Base-by-base conservation (phyloP, 306 rosid species). In the Urtica urens region DNA sequence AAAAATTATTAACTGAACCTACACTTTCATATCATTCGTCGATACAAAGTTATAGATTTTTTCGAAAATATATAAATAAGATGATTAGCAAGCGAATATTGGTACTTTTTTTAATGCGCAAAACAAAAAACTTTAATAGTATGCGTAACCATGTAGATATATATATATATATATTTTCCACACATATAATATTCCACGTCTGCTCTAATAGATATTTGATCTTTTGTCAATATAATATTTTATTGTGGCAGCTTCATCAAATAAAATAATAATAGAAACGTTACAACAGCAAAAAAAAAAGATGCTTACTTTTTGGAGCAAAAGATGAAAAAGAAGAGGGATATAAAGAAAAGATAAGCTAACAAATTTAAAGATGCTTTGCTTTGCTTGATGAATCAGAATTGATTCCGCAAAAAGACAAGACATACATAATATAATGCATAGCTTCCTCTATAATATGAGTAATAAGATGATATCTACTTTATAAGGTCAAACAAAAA, bases 381-480 rank as follows among this genome's bases (percentile, higher is more conserved):
- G 57, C n/a, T n/a, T n/a, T n/a, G n/a, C 37, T 25, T 54, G 23
- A 35, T 31, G 53, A 49, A 49, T 49, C 13, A 26, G 53, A 49
- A 49, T 49, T 18, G 12, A 20, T 52, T 18, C 7, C 6, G n/a
- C 24, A 23, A 24, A 33, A 18, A 38, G 30, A 38, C 12, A 21
- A 6, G 20, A 18, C 22, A 4, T 15, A 40, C 12, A 15, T 4
- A 21, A 13, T 19, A 43, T 19, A 4, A 0, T 2, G 3, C 50
- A 11, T 7, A 45, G 24, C n/a, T 45, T 21, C 12, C 16, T 23
- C 4, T 5, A 30, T 10, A 21, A 8, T 9, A 23, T 39, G 6
- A 39, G 6, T 8, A 11, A 39, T 39, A 6, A 39, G 6, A 11
- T 10, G 1, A 39, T 9, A 37, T 9, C 41, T 16, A 37, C 15